These are phyloP conservation scores for Phytopythium litorale DNA, from an alignment of 352 stramenopile species.

Conservation along the genomic window DNA sequence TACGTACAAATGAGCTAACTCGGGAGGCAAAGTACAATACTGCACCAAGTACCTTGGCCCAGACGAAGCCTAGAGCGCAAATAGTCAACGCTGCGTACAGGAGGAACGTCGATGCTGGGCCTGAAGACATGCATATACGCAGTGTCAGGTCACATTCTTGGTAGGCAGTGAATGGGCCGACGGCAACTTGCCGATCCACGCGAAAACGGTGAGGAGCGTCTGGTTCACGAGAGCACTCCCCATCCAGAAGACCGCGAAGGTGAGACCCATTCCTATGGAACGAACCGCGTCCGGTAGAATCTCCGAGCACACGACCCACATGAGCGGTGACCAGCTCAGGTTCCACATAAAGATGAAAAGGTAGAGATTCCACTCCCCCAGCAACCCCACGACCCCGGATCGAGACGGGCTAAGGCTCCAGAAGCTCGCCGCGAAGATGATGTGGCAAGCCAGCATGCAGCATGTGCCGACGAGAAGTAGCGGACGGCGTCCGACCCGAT, in stretches of 20 bases:
- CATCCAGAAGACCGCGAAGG: conserved; percentile 71
- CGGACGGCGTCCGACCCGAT: conserved; percentile 53
- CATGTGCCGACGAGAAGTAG: conserved; percentile 54
- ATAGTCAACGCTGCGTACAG: conserved; percentile 46
- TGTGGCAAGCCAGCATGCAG: conserved; percentile 47
- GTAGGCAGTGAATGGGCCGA: no score
- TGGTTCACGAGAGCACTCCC: conserved; percentile 65
- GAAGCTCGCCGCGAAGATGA: conserved; percentile 52
- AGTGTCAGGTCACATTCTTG: conserved; percentile 1
- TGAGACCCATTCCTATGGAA: conserved; percentile 70
- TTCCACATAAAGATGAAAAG: conserved; percentile 75
- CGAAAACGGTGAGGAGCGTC: conserved; percentile 59
- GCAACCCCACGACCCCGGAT: conserved; percentile 20
- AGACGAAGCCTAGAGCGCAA: conserved; percentile 44
- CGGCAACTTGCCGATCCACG: conserved; percentile 38
- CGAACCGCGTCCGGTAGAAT: conserved; percentile 61
- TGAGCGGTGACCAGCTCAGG: conserved; percentile 67
- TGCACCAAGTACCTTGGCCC: conserved; percentile 32
- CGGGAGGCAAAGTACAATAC: no score
- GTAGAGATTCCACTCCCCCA: conserved; percentile 65
- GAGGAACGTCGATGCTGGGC: conserved; percentile 44
- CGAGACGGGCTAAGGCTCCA: conserved; percentile 25
- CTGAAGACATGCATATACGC: conserved; percentile 9
- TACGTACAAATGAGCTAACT: background rate
- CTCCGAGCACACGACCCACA: conserved; percentile 74